A percentile compares a stretch with the other conserved stretches of the same genome.
These are phyloP conservation scores for Botryotinia calthae DNA, from an alignment of 2,329 filamentous ascomycete species.

Conservation along the genomic window DNA sequence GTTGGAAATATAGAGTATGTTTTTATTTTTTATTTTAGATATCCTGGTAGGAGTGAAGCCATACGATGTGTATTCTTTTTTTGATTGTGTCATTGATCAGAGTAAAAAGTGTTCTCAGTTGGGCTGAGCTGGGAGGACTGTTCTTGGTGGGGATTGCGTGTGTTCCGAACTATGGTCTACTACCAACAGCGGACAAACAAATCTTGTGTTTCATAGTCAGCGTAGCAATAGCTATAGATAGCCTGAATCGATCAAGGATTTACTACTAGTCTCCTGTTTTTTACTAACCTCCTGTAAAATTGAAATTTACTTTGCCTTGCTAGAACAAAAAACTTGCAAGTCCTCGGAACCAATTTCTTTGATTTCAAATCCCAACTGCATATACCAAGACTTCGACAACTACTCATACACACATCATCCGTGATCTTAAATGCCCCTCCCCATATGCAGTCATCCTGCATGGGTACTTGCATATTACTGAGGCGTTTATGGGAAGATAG, in stretches of 20 bases:
- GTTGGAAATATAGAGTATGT: not conserved
- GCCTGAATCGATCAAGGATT: too few species aligned
- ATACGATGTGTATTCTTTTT: too few species aligned
- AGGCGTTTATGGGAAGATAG: conserved; percentile 41
- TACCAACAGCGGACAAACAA: not conserved
- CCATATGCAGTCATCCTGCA: not conserved
- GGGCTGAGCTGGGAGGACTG: not conserved
- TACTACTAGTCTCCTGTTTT: too few species aligned
- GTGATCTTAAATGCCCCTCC: not conserved
- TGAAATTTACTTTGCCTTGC: not conserved
- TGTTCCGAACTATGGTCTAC: not conserved
- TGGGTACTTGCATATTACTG: conserved; percentile 20
- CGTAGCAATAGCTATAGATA: too few species aligned
- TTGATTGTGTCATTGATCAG: too few species aligned
- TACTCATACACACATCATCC: not conserved
- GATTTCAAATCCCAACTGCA: not conserved
- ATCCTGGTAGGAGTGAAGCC: not conserved
- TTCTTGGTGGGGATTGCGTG: not conserved
- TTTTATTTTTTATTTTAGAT: not conserved
- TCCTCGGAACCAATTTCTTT: not conserved
- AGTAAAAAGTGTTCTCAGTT: not conserved
- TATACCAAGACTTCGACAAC: not conserved
- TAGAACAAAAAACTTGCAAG: not conserved
- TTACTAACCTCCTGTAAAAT: not conserved
- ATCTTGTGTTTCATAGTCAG: too few species aligned